Evolutionary conservation across 2,329 filamentous ascomycete species (phyloP).

Genomic region (Colletotrichum salicis): DNA sequence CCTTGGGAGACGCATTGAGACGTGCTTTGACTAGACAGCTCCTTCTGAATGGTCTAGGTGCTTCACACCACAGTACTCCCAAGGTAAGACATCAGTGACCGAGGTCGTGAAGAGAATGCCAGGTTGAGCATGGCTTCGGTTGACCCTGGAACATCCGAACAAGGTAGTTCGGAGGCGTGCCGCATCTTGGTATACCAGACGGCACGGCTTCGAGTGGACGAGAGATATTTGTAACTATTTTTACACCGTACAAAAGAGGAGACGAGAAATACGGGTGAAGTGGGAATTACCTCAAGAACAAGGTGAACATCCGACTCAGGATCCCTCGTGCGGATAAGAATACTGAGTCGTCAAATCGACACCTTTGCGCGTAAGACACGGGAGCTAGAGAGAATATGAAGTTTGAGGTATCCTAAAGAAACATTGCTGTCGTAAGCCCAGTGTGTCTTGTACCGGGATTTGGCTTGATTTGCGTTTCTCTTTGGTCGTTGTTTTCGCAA

Average conservation of each 20-base stretch:
- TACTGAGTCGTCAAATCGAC: not conserved
- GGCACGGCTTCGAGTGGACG: not conserved
- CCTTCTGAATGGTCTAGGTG: not conserved
- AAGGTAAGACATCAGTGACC: not conserved
- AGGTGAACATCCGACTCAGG: not conserved
- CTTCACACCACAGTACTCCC: no score
- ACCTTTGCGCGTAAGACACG: not conserved
- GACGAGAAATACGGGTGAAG: not conserved
- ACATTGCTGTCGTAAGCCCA: not conserved
- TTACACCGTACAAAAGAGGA: not conserved
- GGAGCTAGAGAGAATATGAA: not conserved
- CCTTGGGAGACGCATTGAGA: slow-evolving; percentile 1
- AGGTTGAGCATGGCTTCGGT: not conserved
- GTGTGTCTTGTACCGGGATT: not conserved
- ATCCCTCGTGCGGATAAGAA: slow-evolving; percentile 15
- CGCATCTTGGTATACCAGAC: not conserved
- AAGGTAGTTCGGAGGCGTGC: slow-evolving; percentile 3
- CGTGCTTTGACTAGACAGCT: not conserved
- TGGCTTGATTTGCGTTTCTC: not conserved
- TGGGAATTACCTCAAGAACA: not conserved
- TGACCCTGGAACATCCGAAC: not conserved
- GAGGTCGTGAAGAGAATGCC: slow-evolving; percentile 21
- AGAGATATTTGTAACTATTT: not conserved
- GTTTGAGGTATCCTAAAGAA: not conserved
- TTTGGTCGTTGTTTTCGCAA: not conserved